A percentile compares a stretch with the other conserved stretches of the same genome.
These are phyloP conservation scores for Penicillium lagena DNA, from an alignment of 495 filamentous ascomycete species.

Conservation along the genomic window DNA sequence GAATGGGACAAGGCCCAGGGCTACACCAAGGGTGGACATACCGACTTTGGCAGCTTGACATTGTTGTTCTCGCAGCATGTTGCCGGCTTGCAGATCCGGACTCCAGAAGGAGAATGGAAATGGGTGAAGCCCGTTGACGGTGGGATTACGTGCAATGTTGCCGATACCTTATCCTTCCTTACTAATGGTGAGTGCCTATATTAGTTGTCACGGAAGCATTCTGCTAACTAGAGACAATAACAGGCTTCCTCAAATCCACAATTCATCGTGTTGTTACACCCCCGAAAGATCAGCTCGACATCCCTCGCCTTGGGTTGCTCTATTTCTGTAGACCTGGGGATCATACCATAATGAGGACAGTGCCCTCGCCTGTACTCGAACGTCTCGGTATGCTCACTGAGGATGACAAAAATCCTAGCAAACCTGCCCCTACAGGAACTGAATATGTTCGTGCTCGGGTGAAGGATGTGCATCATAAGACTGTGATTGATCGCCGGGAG, in stretches of 20 bases:
- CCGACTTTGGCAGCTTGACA: constrained; percentile 48
- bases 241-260: constrained; percentile 39
- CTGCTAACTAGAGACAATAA: neutral
- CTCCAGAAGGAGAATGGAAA: constrained; percentile 40
- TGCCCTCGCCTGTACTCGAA: constrained; percentile 38
- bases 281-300: constrained; percentile 36
- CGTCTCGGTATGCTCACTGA: constrained; percentile 37
- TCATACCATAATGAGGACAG: constrained; percentile 34
- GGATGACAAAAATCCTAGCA: constrained; percentile 16
- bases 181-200: constrained; percentile 18
- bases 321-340: constrained; percentile 40
- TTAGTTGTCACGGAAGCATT: neutral
- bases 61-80: constrained; percentile 50
- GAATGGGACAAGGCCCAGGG: constrained; percentile 36
- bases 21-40: constrained; percentile 43
- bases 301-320: constrained; percentile 37
- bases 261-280: constrained; percentile 44
- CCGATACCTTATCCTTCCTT: constrained; percentile 38
- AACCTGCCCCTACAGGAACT: constrained; percentile 27
- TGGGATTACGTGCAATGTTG: constrained; percentile 41
- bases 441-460: constrained; percentile 43
- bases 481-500: constrained; percentile 26
- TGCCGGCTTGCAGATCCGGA: constrained; percentile 45
- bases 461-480: constrained; percentile 35
- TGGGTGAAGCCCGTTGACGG: constrained; percentile 39